Evolutionary conservation across 1,139 yeast genomes (phyloP), one percentile per base, ranked within the genome.

Genomic region (Geotrichum klebahnii): DNA sequence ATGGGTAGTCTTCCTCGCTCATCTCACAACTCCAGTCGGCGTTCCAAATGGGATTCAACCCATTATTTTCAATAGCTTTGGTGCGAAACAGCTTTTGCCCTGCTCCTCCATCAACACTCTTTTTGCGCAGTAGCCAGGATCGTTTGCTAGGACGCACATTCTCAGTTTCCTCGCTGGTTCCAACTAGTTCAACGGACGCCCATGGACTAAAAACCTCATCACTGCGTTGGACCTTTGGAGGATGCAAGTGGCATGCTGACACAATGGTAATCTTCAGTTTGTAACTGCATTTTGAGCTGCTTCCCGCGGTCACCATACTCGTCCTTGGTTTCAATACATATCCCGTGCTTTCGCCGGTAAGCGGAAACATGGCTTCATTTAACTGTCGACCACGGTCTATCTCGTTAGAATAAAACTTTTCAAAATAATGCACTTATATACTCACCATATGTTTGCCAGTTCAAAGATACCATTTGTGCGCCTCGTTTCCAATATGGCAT

Each of bases 401-500:
- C 9, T 14, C 10, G 24, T 34, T 22, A 10, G 16, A 19, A 22
- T 16, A 17, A 9, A n/a, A n/a, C n/a, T n/a, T n/a, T n/a, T 17
- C 39, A 8, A 36, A 19, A 14, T 36, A 12, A 3, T 24, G 20
- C 24, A 3, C 9, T 19, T 20, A 8, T 14, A 6, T 5, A 43
- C 46, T 33, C 34, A 39, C 50, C 54, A 64, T 80, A 84, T 0
- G 95, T 84, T 67, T 92, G 98, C 97, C 97, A 94, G 63, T 92
- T 92, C 1, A 96, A 82, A 0, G 98, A 97, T 2, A 87, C 97
- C 89, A 94, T 79, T 63, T 92, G 98, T 3, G 78, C 83, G 0
- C 99, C 99, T 48, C 77, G 73, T 44, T 74, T 73, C 98, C 99
- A 92, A 61, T 79, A 88, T 0, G 68, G 68, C 3, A 86, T 69